These are phyloP conservation scores for Stylosanthes scabra DNA, from an alignment of 331 rosid species.

Conservation along the genomic window DNA sequence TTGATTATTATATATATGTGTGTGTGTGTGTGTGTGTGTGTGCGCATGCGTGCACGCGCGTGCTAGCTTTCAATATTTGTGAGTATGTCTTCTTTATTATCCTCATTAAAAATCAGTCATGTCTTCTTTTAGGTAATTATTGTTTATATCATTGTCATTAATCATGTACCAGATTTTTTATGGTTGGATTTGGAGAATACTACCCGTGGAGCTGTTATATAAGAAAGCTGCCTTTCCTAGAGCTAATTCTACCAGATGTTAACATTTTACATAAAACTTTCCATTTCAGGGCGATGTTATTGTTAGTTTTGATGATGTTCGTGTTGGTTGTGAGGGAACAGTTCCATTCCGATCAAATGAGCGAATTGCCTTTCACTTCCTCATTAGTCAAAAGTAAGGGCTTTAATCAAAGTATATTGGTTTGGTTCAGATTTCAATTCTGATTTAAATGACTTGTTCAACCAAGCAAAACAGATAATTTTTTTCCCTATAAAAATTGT, in stretches of 20 bases:
- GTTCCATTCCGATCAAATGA: constrained; percentile 92
- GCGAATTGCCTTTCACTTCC: constrained; percentile 94
- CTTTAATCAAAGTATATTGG: neutral
- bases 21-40: no score
- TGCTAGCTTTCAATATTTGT: constrained; percentile 9
- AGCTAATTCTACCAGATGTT: constrained; percentile 17
- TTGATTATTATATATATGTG: no score
- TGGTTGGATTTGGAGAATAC: constrained; percentile 10
- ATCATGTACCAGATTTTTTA: constrained; percentile 6
- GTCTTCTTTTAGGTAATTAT: constrained; percentile 19
- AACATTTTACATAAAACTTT: constrained; percentile 31
- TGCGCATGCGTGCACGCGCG: no score
- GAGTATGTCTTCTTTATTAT: constrained; percentile 17
- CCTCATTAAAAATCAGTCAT: constrained; percentile 23
- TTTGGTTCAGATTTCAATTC: neutral
- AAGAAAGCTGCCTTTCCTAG: constrained; percentile 21
- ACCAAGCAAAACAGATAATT: neutral
- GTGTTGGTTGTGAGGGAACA: constrained; percentile 94
- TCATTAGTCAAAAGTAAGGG: constrained; percentile 91
- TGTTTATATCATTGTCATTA: constrained; percentile 10
- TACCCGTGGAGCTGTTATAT: neutral
- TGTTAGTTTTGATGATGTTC: constrained; percentile 86
- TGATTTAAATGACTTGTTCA: neutral
- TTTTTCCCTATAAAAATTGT: neutral
- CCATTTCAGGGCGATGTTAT: constrained; percentile 92